Percentiles rank a stretch among this genome's conserved stretches.
phyloP scores from a whole-genome alignment of 352 stramenopile species.

The Globisporangium spinosum region DNA sequence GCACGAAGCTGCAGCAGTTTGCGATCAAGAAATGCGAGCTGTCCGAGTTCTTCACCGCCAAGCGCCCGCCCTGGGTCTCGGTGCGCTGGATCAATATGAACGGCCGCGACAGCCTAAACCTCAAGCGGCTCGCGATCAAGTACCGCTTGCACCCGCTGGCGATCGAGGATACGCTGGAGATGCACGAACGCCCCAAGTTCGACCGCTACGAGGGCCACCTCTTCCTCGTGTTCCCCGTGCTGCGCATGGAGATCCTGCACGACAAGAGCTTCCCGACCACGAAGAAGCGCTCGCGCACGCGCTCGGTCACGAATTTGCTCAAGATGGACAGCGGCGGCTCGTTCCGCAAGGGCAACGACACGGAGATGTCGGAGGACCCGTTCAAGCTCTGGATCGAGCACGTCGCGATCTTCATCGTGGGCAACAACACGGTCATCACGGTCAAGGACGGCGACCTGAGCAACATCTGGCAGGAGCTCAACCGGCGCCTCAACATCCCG shows the following conservation, averaged over 20 bases:
- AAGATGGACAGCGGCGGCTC: slow-evolving; percentile 31
- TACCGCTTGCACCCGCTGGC: slow-evolving; percentile 82
- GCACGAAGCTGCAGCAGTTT: slow-evolving; percentile 67
- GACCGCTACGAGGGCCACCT: slow-evolving; percentile 83
- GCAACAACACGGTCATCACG: slow-evolving; percentile 82
- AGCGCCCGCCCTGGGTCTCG: slow-evolving; percentile 72
- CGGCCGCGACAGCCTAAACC: slow-evolving; percentile 70
- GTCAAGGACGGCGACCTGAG: slow-evolving; percentile 67
- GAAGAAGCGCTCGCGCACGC: slow-evolving; percentile 37
- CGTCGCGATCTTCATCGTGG: slow-evolving; percentile 79
- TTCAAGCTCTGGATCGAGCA: slow-evolving; percentile 82
- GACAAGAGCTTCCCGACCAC: slow-evolving; percentile 29
- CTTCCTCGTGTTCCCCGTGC: slow-evolving; percentile 79
- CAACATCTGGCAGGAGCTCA: slow-evolving; percentile 75
- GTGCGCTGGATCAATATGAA: slow-evolving; percentile 88
- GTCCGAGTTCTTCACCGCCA: slow-evolving; percentile 70
- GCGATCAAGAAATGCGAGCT: slow-evolving; percentile 42
- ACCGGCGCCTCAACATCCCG: slow-evolving; percentile 61
- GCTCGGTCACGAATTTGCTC: slow-evolving; percentile 38
- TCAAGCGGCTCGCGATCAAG: slow-evolving; percentile 87
- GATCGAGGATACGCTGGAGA: slow-evolving; percentile 84
- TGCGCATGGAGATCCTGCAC: slow-evolving; percentile 62
- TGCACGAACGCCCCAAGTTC: slow-evolving; percentile 85
- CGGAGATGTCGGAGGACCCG: slow-evolving; percentile 45
- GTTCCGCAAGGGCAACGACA: slow-evolving; percentile 16